These are phyloP conservation scores for Cercospora brassicicola DNA, from an alignment of 2,329 filamentous ascomycete genomes.

Conservation along the genomic window DNA sequence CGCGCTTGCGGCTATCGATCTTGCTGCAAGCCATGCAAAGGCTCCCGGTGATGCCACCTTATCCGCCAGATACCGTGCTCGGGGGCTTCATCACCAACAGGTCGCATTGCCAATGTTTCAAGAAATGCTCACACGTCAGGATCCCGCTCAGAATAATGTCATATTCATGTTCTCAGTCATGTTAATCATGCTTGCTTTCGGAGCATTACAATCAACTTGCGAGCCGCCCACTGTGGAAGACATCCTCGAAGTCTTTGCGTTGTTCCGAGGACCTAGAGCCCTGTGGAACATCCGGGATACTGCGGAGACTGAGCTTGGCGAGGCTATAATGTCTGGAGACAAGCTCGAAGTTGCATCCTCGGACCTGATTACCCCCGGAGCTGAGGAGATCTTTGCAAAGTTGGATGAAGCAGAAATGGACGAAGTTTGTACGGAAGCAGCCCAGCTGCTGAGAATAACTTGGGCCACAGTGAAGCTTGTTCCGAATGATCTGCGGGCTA, in stretches of 20 bases:
- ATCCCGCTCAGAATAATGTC: constrained; percentile 20
- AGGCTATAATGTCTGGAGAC: constrained; percentile 20
- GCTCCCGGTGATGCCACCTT: not conserved
- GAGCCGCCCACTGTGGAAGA: constrained; percentile 28
- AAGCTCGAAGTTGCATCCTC: constrained; percentile 7
- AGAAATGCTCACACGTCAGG: constrained; percentile 20
- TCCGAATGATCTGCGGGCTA: constrained; percentile 23
- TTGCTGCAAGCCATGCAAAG: constrained; percentile 10
- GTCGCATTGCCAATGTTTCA: constrained; percentile 31
- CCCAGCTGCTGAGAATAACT: constrained; percentile 12
- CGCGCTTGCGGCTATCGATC: constrained; percentile 4
- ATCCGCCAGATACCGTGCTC: constrained; percentile 27
- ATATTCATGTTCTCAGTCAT: constrained; percentile 33
- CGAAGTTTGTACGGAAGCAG: constrained; percentile 13
- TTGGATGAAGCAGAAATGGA: constrained; percentile 14
- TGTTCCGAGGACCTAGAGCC: constrained; percentile 29
- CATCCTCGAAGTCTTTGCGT: constrained; percentile 31
- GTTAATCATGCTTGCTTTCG: constrained; percentile 32
- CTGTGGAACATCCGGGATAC: constrained; percentile 24
- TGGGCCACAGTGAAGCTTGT: constrained; percentile 12
- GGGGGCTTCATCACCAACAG: constrained; percentile 35
- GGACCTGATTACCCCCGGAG: not conserved
- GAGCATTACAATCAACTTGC: constrained; percentile 26
- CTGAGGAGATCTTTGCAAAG: constrained; percentile 4
- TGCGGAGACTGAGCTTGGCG: constrained; percentile 18